Evolutionary conservation across 305 asterid species (phyloP).

Genomic region (Fraxinus dipetala): DNA sequence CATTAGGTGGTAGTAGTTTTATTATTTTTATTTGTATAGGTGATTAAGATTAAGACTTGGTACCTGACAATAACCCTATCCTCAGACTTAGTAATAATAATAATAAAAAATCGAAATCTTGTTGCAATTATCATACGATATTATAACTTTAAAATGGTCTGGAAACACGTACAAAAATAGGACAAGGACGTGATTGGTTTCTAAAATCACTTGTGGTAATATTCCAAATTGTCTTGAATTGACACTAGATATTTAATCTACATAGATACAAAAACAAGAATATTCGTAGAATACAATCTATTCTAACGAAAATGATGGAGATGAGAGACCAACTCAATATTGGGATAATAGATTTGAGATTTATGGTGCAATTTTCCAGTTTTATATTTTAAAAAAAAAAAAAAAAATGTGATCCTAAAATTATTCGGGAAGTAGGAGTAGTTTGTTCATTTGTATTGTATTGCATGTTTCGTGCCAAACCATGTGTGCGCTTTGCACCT

Average conservation of each 20-base stretch:
- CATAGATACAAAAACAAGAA: background rate
- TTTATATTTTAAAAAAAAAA: background rate
- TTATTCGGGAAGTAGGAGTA: background rate
- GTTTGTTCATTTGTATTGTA: conserved; percentile 7
- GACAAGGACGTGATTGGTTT: background rate
- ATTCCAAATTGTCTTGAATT: too few species aligned
- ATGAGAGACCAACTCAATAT: background rate
- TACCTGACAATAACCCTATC: conserved; percentile 27
- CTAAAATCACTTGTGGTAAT: too few species aligned
- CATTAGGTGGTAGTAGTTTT: conserved; percentile 4
- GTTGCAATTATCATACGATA: conserved; percentile 18
- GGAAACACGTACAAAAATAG: background rate
- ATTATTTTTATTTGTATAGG: conserved; percentile 4
- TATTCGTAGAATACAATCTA: background rate
- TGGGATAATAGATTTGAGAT: background rate
- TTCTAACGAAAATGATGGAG: background rate
- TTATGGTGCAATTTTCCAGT: background rate
- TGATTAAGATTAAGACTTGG: conserved; percentile 29
- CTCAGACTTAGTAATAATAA: conserved; percentile 5
- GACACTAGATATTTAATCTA: too few species aligned
- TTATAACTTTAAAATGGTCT: background rate
- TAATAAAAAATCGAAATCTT: conserved; percentile 6
- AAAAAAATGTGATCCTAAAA: background rate
- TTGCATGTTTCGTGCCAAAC: background rate
- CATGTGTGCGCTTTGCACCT: conserved; percentile 1